Percentiles rank a stretch among this genome's conserved stretches.
Evolutionary conservation across 2,329 filamentous ascomycete genomes (phyloP).

Genomic region (Geosmithia morbida): DNA sequence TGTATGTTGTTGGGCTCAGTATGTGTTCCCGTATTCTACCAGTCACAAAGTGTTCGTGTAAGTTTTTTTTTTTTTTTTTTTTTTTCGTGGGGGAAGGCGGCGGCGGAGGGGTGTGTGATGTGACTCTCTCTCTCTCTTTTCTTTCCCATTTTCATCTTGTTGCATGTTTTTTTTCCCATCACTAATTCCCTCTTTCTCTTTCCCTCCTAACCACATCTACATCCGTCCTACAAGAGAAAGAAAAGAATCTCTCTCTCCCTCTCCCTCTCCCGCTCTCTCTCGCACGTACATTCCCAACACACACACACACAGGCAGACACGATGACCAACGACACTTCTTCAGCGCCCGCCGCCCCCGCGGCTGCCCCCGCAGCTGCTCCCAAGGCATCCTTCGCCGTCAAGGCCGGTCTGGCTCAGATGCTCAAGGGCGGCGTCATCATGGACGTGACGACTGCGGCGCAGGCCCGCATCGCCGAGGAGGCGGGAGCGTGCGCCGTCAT

Average conservation of each 20-base stretch:
- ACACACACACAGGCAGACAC: slow-evolving; percentile 1
- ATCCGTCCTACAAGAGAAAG: too few species aligned
- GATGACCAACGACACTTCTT: slow-evolving; percentile 18
- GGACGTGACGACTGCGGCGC: slow-evolving; percentile 90
- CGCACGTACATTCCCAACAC: background rate
- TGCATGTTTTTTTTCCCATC: too few species aligned
- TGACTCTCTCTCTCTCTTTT: too few species aligned
- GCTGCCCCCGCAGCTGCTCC: slow-evolving; percentile 14
- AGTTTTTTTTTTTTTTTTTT: too few species aligned
- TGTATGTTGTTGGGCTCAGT: too few species aligned
- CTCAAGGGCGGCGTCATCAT: slow-evolving; percentile 98
- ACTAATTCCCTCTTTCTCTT: too few species aligned
- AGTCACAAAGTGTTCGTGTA: too few species aligned
- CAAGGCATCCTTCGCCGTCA: slow-evolving; percentile 63
- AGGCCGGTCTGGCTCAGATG: slow-evolving; percentile 93
- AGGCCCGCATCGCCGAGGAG: slow-evolving; percentile 94
- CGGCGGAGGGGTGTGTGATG: too few species aligned
- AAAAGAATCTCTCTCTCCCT: background rate
- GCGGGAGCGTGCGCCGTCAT: slow-evolving; percentile 94
- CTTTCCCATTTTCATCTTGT: too few species aligned
- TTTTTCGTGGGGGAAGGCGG: too few species aligned
- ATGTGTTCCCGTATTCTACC: too few species aligned
- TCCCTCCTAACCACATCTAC: too few species aligned
- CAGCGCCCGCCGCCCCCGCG: slow-evolving; percentile 8
- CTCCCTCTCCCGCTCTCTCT: background rate